Evolutionary conservation across 2,329 filamentous ascomycete species (phyloP), one percentile per base, ranked within the genome.

Genomic region (Aspergillus nomiae): DNA sequence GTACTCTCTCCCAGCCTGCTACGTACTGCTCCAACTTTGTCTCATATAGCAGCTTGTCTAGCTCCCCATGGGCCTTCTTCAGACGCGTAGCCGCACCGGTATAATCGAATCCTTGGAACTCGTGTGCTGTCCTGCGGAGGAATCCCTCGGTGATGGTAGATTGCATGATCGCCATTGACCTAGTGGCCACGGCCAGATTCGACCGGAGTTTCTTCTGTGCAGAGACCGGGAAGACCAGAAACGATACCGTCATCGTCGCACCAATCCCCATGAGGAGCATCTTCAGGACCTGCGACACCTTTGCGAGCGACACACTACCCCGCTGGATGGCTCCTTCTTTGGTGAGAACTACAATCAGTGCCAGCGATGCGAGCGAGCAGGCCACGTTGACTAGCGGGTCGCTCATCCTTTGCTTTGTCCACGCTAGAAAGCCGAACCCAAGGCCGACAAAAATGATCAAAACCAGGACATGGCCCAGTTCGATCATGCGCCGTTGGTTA

Each of bases 11-110:
- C 3, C 87, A 89, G 1, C 94, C 94, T 4, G 92, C 77, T 2
- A 94, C 81, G 72, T 92, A 97, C 72, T 97, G 92, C 76, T 98
- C 94, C 62, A 92, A 89, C 74, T 94, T 96, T 14, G 94, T 91
- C 76, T 98, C 94, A 65, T 88, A 87, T 12, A 97, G 82, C 64
- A 92, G 90, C 74, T 90, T 92, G 57, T 90, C 87, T 75, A 97
- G 88, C 41, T 87, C 84, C 16, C 85, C 83, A 70, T 93, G 89
- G 1, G 88, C 87, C 4, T 86, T 83, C 67, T 87, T 88, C 77
- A 93, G 94, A 50, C 83, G 83, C 2, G 83, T 80, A 14, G 85
- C 85, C 38, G 89, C 86, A 57, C 85, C 82, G 48, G 84, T 77
- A 74, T 93, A 94, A 12, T 87, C 84, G 1, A 85, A 79, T 1